Evolutionary conservation across 2,329 filamentous ascomycete species (phyloP), one percentile per base, ranked within the genome.

Genomic region (Colletotrichum godetiae): DNA sequence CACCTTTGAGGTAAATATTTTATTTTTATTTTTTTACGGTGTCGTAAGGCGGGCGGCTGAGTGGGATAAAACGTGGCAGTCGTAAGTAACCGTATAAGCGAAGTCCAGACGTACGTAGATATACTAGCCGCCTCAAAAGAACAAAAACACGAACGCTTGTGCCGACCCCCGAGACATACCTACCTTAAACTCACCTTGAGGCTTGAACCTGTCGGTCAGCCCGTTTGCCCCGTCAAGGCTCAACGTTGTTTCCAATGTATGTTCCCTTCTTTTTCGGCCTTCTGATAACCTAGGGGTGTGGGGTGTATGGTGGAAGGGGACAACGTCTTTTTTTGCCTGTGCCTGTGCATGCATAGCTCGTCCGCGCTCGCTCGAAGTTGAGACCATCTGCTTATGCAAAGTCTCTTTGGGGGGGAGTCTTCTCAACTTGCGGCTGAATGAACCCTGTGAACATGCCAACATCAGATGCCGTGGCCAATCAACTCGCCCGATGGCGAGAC

Each of bases 31-130:
- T n/a, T n/a, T n/a, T n/a, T n/a, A n/a, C n/a, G n/a, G 27, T 27
- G 27, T 49, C 19, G 42, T 49, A 10, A 37, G 35, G 35, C n/a
- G n/a, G n/a, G n/a, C 35, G 35, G 12, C 35, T 13, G 12, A 12
- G 42, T 49, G 42, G 42, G 19, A 49, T 49, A 49, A 53, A n/a
- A 7, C 29, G 19, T 29, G 31, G 15, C 49, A 33, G 29, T 42
- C 37, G 37, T 42, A 7, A 42, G 37, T 42, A 42, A 15, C 37
- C 19, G 37, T 42, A 42, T 49, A 77, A 33, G 4, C 76, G 76
- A 15, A n/a, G 27, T 29, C 27, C 27, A 22, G 7, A n/a, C 7
- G 37, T 42, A n/a, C 19, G 24, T 49, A 37, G 12, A 24, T 63
- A 22, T 42, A 42, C 13, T 15, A 15, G 13, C 37, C 37, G 37